These are phyloP conservation scores for Dispira parvispora DNA, from an alignment of 192 early-diverging fungal species.

Conservation along the genomic window DNA sequence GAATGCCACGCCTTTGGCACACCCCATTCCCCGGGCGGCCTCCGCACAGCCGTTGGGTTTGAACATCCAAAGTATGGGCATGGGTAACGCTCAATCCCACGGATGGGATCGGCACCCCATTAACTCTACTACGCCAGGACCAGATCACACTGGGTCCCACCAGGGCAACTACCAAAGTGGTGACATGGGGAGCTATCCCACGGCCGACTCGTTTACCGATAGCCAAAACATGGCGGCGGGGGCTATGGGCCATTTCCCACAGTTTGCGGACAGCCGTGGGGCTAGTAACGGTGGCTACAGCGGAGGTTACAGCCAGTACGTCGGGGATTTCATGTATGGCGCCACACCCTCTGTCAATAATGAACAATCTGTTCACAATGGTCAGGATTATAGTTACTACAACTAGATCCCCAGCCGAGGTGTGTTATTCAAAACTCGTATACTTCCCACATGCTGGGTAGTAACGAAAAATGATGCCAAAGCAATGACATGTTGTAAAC, in stretches of 20 bases:
- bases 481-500: too few species aligned
- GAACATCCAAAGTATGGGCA: conserved; percentile 4
- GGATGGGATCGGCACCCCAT: neutral
- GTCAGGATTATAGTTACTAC: neutral
- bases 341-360: neutral
- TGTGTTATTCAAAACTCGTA: too few species aligned
- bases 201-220: neutral
- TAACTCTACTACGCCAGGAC: neutral
- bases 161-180: neutral
- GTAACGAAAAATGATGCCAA: too few species aligned
- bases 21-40: neutral
- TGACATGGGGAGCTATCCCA: neutral
- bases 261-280: neutral
- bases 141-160: neutral
- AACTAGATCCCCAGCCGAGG: too few species aligned
- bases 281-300: neutral
- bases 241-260: neutral
- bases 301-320: neutral
- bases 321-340: neutral
- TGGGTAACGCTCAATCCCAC: neutral
- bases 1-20: neutral
- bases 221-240: neutral
- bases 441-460: too few species aligned
- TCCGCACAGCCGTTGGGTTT: neutral
- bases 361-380: neutral